Evolutionary conservation across 371 early-diverging fungal genomes (phyloP), one percentile per base, ranked within the genome.

Genomic region (Mucor saturninus): DNA sequence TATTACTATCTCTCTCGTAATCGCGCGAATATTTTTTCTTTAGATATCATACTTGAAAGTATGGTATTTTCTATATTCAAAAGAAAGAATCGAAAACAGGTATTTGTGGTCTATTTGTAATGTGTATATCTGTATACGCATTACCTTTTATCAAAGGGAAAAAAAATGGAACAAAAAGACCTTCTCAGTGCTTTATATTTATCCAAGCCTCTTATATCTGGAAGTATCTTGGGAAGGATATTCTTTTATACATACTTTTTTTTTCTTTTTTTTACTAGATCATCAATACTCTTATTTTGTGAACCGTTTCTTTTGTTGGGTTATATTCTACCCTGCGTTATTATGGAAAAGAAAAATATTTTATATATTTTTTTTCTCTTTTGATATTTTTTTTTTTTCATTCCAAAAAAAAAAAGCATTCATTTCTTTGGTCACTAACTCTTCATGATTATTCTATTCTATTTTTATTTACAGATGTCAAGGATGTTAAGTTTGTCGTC

Each of bases 401-500:
- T 32, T 50, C 32, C 21, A 43, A 43, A 46, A 46, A 46, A 46
- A 46, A 46, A 46, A 26, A 46, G 21, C 6, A 26, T 52, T 28
- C 2, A 45, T 56, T 52, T 55, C 14, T 46, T 9, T 63, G 52
- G 38, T 50, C 37, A 29, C 54, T 40, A 46, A 63, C 40, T 29
- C 68, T 60, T 69, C 53, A 62, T 45, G 45, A 37, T 61, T 50
- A 65, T 37, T 6, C 28, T 54, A 43, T 55, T 48, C 32, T 32
- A 49, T 10, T 51, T 15, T 7, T 45, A 51, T 13, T 30, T 39
- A 28, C 74, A 93, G 94, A 94, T 80, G 91, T 94, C 69, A 93
- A 93, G 86, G 96, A 95, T 79, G 93, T 96, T 65, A 95, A 94
- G 73, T 93, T 83, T 71, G 96, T 95, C n/a, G 89, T 96, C 75